phyloP scores from a whole-genome alignment of 306 rosid species.

The Crataegus laevigata region DNA sequence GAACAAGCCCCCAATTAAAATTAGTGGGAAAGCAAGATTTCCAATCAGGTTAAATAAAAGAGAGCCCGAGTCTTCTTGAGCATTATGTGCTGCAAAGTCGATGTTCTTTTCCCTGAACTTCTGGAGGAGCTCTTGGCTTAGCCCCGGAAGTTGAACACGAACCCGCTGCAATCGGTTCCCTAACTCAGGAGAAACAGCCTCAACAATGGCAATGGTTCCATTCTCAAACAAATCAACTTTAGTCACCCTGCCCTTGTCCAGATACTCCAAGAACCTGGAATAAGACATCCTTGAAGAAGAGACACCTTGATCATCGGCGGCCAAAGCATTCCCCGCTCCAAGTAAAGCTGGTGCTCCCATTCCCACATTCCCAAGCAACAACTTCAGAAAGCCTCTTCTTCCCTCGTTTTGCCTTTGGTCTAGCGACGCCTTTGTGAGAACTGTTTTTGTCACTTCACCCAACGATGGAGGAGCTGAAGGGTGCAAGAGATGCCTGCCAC shows the following conservation, averaged over 20 bases:
- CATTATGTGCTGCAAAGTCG: conserved; percentile 98
- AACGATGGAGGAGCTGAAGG: conserved; percentile 34
- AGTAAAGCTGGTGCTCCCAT: conserved; percentile 57
- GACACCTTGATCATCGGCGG: conserved; percentile 92
- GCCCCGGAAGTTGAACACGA: conserved; percentile 95
- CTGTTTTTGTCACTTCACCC: conserved; percentile 30
- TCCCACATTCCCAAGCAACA: conserved; percentile 61
- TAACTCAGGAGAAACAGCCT: conserved; percentile 85
- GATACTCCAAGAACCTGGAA: conserved; percentile 86
- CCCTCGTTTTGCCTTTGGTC: conserved; percentile 55
- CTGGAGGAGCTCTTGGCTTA: conserved; percentile 93
- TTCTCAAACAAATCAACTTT: conserved; percentile 89
- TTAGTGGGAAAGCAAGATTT: conserved; percentile 83
- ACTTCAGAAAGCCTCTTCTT: conserved; percentile 76
- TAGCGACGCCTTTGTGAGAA: conserved; percentile 44
- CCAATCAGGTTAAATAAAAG: conserved; percentile 78
- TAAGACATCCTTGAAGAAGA: conserved; percentile 96
- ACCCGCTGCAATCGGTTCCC: conserved; percentile 87
- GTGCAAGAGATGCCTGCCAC: conserved; percentile 39
- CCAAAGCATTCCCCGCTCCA: conserved; percentile 60
- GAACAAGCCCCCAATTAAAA: conserved; percentile 87
- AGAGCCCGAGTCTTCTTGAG: conserved; percentile 92
- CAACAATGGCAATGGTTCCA: conserved; percentile 87
- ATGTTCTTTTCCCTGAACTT: conserved; percentile 93
- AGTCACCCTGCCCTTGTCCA: conserved; percentile 85